Conservation (phyloP, 164 flowering plant species). For the Buxus sempervirens region DNA sequence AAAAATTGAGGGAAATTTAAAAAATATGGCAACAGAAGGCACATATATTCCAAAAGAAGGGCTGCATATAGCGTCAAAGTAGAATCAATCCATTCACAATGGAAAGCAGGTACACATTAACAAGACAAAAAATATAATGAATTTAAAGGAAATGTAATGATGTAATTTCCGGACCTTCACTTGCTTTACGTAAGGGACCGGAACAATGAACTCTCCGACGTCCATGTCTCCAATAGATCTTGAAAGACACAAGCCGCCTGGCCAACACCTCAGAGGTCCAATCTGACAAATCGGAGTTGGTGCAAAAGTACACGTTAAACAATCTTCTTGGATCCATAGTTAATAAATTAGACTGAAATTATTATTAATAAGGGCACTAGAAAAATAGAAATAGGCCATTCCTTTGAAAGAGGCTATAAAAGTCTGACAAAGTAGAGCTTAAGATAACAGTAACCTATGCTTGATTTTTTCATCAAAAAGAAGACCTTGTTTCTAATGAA, state of each 20-base stretch:
- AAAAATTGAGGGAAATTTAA: background rate
- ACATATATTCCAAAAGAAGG: background rate
- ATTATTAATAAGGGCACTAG: background rate
- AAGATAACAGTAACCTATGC: background rate
- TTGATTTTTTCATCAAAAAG: background rate
- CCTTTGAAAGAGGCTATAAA: background rate
- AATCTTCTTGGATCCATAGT: slow-evolving; percentile 1
- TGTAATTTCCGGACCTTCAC: slow-evolving; percentile 58
- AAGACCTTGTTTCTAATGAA: background rate
- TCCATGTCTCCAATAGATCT: slow-evolving; percentile 92
- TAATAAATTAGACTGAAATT: background rate
- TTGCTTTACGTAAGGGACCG: slow-evolving; percentile 92
- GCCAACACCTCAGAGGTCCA: slow-evolving; percentile 98
- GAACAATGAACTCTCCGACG: slow-evolving; percentile 88
- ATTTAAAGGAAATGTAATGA: slow-evolving; percentile 5
- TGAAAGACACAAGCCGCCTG: slow-evolving; percentile 94
- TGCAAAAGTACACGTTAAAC: background rate
- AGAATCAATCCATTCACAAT: background rate
- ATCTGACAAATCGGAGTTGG: slow-evolving; percentile 38
- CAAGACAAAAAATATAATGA: background rate
- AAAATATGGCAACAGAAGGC: background rate
- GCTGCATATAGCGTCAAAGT: background rate
- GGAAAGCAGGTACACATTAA: background rate
- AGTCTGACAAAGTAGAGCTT: too few relatives aligned
- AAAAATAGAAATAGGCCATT: background rate